phyloP scores from a whole-genome alignment of 129 eudicot genomes.

The Pittosporum tobira region DNA sequence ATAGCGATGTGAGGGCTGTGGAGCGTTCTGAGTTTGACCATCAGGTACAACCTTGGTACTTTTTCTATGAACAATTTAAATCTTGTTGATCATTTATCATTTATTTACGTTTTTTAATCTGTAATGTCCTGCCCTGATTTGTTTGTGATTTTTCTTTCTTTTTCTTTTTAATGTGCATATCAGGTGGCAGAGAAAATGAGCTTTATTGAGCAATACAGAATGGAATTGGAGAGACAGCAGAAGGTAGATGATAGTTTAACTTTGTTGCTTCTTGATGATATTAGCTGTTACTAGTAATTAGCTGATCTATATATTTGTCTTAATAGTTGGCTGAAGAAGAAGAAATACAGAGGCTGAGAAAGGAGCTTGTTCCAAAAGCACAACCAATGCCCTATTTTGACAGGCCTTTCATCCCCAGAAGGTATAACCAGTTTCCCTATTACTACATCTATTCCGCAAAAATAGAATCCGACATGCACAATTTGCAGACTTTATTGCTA shows the following conservation, averaged over 20 bases:
- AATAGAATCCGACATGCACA: no score
- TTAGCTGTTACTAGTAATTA: background rate
- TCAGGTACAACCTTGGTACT: slow-evolving; percentile 34
- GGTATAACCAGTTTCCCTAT: no score
- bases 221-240: slow-evolving; percentile 68
- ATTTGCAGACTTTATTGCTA: no score
- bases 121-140: no score
- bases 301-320: background rate
- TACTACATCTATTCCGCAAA: no score
- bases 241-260: slow-evolving; percentile 41
- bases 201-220: slow-evolving; percentile 50
- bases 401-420: slow-evolving; percentile 85
- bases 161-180: background rate
- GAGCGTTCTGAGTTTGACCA: slow-evolving; percentile 92
- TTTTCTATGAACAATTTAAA: background rate
- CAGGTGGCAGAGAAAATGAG: slow-evolving; percentile 65
- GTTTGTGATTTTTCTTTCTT: no score
- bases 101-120: no score
- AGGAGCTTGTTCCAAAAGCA: slow-evolving; percentile 92
- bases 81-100: no score
- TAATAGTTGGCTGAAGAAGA: slow-evolving; percentile 86
- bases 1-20: slow-evolving; percentile 73
- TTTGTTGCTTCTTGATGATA: background rate
- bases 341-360: slow-evolving; percentile 68
- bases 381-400: slow-evolving; percentile 97